Conservation (phyloP, 768 basidiomycete genomes). For the Exsudoporus frostii region DNA sequence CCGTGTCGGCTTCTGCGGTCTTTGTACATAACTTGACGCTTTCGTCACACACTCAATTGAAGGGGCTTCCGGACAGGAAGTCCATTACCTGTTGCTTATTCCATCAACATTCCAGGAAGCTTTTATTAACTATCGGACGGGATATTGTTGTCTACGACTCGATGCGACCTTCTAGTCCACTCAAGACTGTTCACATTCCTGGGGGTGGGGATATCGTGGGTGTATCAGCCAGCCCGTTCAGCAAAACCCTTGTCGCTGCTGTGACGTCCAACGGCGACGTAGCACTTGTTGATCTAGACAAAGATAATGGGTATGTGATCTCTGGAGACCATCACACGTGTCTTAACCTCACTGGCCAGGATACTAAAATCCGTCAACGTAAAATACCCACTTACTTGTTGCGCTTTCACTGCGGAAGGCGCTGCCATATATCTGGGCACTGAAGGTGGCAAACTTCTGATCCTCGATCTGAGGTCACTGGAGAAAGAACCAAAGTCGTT, state of each 20-base stretch:
- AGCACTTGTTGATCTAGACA: constrained; percentile 66
- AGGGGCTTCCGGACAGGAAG: constrained; percentile 45
- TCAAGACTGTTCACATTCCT: constrained; percentile 48
- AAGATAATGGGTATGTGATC: constrained; percentile 60
- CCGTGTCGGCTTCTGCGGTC: constrained; percentile 48
- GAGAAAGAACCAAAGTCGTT: constrained; percentile 63
- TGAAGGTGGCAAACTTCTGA: constrained; percentile 56
- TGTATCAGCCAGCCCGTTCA: constrained; percentile 69
- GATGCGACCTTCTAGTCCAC: constrained; percentile 51
- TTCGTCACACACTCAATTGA: constrained; percentile 51
- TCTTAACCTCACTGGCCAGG: constrained; percentile 32
- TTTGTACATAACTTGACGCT: constrained; percentile 60
- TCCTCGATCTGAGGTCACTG: constrained; percentile 60
- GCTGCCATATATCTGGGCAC: constrained; percentile 66
- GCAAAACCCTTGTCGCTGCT: constrained; percentile 65
- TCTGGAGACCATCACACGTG: background rate
- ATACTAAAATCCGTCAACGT: constrained; percentile 57
- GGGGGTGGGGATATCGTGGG: constrained; percentile 53
- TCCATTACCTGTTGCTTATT: constrained; percentile 53
- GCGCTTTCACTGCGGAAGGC: constrained; percentile 68
- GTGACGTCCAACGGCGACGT: constrained; percentile 54
- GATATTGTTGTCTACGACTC: constrained; percentile 63
- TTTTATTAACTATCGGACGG: constrained; percentile 52
- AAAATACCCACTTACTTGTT: constrained; percentile 52
- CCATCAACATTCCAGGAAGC: constrained; percentile 57